Percentiles rank a stretch among this genome's conserved stretches.
Evolutionary conservation across 83 land plant species (phyloP).

Genomic region (Diphasiastrum complanatum): DNA sequence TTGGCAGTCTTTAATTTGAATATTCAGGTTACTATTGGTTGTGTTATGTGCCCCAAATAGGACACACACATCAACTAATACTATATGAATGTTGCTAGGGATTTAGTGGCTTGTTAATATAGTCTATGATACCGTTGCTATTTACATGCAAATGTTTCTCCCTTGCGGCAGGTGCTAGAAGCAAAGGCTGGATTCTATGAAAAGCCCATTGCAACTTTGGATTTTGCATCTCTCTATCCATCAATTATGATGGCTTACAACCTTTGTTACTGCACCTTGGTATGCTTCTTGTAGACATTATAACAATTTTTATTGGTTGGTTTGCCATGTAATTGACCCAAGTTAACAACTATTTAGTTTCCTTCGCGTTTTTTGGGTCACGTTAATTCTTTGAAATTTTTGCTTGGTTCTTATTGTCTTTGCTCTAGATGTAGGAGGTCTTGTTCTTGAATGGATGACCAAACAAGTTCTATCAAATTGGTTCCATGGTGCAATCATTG

Average conservation of each 20-base stretch:
- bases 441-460: too few relatives aligned
- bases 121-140: too few relatives aligned
- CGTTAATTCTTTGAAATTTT: too few relatives aligned
- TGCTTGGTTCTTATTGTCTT: background rate
- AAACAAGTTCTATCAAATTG: too few relatives aligned
- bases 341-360: too few relatives aligned
- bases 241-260: constrained; percentile 99
- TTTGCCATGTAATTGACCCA: background rate
- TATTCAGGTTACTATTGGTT: too few relatives aligned
- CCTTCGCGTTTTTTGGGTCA: too few relatives aligned
- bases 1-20: too few relatives aligned
- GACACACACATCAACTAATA: too few relatives aligned
- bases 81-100: background rate
- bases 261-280: constrained; percentile 94
- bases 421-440: background rate
- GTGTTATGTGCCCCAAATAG: too few relatives aligned
- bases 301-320: background rate
- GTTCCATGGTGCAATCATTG: too few relatives aligned
- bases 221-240: constrained; percentile 97
- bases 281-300: constrained; percentile 15
- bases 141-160: too few relatives aligned
- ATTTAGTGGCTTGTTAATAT: background rate
- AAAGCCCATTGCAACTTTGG: constrained; percentile 95
- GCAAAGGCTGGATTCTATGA: constrained; percentile 89
- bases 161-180: constrained; percentile 85